A percentile compares a stretch with the other conserved stretches of the same genome.
Conservation (phyloP, 768 basidiomycete species). For the Tricholoma matsutake region DNA sequence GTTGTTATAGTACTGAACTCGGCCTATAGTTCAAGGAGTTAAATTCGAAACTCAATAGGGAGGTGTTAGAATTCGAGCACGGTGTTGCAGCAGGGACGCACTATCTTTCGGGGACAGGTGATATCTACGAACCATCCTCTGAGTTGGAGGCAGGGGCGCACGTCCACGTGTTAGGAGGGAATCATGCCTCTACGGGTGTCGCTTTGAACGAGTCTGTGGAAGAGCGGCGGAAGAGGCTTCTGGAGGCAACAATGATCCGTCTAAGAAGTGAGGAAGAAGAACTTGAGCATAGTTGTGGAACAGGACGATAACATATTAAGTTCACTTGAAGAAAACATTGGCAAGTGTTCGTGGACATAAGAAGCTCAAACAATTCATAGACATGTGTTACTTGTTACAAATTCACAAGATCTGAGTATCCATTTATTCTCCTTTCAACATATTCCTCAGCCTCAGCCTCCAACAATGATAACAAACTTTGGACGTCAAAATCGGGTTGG, state of each 20-base stretch:
- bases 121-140: conserved; percentile 51
- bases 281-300: conserved; percentile 70
- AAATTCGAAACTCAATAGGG: conserved; percentile 70
- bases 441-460: too few relatives aligned
- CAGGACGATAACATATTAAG: conserved; percentile 19
- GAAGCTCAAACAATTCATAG: too few relatives aligned
- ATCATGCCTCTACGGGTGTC: conserved; percentile 12
- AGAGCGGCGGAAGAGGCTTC: conserved; percentile 50
- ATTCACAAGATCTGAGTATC: too few relatives aligned
- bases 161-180: conserved; percentile 49
- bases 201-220: conserved; percentile 44
- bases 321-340: too few relatives aligned
- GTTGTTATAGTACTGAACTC: neutral
- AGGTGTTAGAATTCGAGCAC: conserved; percentile 67
- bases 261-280: conserved; percentile 67
- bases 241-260: conserved; percentile 62
- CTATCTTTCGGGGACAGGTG: conserved; percentile 38
- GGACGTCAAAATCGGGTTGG: too few relatives aligned
- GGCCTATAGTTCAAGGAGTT: conserved; percentile 65
- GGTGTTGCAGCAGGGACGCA: conserved; percentile 52
- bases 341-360: too few relatives aligned
- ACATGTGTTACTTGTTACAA: too few relatives aligned
- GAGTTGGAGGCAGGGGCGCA: conserved; percentile 56
- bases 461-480: too few relatives aligned
- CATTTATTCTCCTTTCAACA: too few relatives aligned